Base-by-base conservation (phyloP, 192 early-diverging fungal genomes). In the Backusella sp. region DNA sequence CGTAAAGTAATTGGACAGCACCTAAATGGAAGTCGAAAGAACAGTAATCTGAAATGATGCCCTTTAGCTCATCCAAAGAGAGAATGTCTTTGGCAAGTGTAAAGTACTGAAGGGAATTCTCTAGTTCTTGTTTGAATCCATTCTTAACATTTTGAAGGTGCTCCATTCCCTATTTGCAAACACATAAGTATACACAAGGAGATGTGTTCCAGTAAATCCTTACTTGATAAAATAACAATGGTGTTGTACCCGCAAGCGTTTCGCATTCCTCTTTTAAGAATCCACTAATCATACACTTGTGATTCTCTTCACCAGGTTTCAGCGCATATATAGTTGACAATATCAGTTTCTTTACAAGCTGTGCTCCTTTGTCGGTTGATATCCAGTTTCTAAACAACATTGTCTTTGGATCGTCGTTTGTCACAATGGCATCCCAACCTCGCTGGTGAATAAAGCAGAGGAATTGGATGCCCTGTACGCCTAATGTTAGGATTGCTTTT, bases 101-200 rank as follows among this genome's bases (percentile, higher is more conserved):
- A 62, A 62, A 62, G 11, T 62, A 62, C 9, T 62, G 23, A 62
- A 62, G 56, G 8, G 56, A 62, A 28, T 62, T 9, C 26, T 23
- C 9, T 1, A 62, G 11, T 9, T 62, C 56, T 62, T 62, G 56
- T 14, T 62, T 62, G 56, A 4, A 12, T 62, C 56, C 56, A 28
- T 62, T 62, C 28, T 62, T 62, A 62, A 14, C 56, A n/a, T 62
- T 62, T 62, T 62, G 56, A 62, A 62, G 56, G 3, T 62, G 56
- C 26, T 62, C 56, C 56, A 15, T 62, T 62, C 56, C 56, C 56
- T 62, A 28, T 62, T 62, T 28, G 21, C 5, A n/a, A 53, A 53
- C 6, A 53, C 3, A n/a, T 53, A 8, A n/a, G 46, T 17, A 52
- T 52, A 52, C 6, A 52, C n/a, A n/a, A n/a, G n/a, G n/a, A n/a